These are phyloP conservation scores for Claviceps sp. DNA, from an alignment of 2,329 filamentous ascomycete genomes.

Conservation along the genomic window DNA sequence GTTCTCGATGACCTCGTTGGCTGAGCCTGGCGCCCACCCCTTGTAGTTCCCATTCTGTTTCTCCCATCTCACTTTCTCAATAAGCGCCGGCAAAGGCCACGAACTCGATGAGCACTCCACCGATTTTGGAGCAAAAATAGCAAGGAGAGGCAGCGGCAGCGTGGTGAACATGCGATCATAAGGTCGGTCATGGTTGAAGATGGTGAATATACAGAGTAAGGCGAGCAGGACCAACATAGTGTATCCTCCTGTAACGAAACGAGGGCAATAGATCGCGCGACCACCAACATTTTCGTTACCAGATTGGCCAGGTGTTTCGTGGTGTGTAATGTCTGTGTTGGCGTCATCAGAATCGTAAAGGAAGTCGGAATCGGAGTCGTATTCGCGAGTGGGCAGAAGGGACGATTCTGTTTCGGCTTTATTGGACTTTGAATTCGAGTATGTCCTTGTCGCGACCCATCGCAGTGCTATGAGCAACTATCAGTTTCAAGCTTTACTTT, in stretches of 20 bases:
- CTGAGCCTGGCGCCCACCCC: slow-evolving; percentile 18
- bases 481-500: not conserved
- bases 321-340: not conserved
- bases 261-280: slow-evolving; percentile 7
- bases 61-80: slow-evolving; percentile 15
- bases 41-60: slow-evolving; percentile 16
- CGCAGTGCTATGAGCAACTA: not conserved
- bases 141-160: slow-evolving; percentile 18
- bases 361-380: slow-evolving; percentile 2
- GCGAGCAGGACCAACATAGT: slow-evolving; percentile 8
- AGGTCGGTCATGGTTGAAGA: slow-evolving; percentile 17
- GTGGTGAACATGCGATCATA: slow-evolving; percentile 20
- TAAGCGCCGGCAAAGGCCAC: slow-evolving; percentile 19
- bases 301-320: not conserved
- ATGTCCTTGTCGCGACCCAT: not conserved
- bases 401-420: slow-evolving; percentile 2
- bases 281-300: slow-evolving; percentile 3
- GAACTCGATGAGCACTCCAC: slow-evolving; percentile 15
- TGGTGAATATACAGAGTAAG: slow-evolving; percentile 11
- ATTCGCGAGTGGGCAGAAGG: slow-evolving; percentile 4
- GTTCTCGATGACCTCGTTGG: slow-evolving; percentile 11
- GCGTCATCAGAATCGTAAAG: slow-evolving; percentile 6
- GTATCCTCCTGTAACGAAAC: slow-evolving; percentile 8
- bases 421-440: not conserved
- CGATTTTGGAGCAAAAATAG: slow-evolving; percentile 14